Conservation (phyloP, 106 monocot genomes). For the Dactylorhiza incarnata region DNA sequence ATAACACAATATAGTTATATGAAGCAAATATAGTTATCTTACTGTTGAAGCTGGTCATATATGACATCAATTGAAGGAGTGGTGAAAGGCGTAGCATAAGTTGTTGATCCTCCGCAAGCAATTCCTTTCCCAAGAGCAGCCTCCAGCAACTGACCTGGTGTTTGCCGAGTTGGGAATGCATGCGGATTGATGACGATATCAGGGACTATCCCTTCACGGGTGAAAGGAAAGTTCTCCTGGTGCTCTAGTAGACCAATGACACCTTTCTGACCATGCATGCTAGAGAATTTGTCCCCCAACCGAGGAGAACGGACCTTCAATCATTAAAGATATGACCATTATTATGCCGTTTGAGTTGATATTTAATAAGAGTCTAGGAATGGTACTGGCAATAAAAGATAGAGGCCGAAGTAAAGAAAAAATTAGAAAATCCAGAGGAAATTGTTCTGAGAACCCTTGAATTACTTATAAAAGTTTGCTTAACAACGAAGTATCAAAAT, state of each 20-base stretch:
- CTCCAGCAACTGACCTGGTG: slow-evolving; percentile 92
- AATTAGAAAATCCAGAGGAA: neutral
- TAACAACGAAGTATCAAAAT: neutral
- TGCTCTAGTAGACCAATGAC: slow-evolving; percentile 88
- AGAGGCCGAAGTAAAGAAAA: neutral
- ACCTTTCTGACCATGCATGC: slow-evolving; percentile 99
- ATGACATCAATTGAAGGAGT: slow-evolving; percentile 84
- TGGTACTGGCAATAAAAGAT: neutral
- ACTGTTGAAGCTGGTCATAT: slow-evolving; percentile 80
- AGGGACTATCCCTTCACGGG: slow-evolving; percentile 75
- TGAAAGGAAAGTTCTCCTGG: slow-evolving; percentile 95
- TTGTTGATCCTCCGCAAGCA: slow-evolving; percentile 37
- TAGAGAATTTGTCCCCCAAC: slow-evolving; percentile 89
- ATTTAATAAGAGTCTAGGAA: neutral
- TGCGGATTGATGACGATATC: slow-evolving; percentile 98
- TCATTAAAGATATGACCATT: neutral
- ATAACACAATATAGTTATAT: neutral
- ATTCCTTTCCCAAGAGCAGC: slow-evolving; percentile 92
- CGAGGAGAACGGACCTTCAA: slow-evolving; percentile 75
- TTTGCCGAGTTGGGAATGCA: slow-evolving; percentile 94
- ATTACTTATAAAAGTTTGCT: neutral
- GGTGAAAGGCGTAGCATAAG: slow-evolving; percentile 84
- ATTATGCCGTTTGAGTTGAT: neutral
- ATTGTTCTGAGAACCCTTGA: neutral
- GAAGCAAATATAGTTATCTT: neutral